phyloP scores from a whole-genome alignment of 2,329 filamentous ascomycete genomes.

The Boeremia exigua region DNA sequence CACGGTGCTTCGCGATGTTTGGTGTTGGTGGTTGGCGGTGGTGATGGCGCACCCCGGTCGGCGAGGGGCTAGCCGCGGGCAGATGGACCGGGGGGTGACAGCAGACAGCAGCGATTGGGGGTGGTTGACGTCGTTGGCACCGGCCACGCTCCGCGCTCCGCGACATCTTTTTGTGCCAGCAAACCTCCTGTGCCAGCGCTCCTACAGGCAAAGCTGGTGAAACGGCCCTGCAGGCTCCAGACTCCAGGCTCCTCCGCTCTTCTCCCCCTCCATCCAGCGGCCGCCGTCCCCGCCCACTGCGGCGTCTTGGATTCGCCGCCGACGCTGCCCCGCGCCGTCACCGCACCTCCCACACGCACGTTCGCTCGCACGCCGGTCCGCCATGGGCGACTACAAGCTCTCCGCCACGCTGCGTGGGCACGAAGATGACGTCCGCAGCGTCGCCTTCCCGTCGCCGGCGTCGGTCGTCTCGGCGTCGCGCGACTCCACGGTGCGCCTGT shows the following conservation, averaged over 20 bases:
- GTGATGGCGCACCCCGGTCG: not conserved
- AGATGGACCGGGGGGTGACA: constrained; percentile 7
- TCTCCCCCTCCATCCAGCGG: constrained; percentile 14
- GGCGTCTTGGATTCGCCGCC: too few relatives aligned
- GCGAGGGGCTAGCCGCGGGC: constrained; percentile 7
- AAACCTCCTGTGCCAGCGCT: constrained; percentile 4
- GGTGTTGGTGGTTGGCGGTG: constrained; percentile 3
- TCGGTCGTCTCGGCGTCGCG: constrained; percentile 84
- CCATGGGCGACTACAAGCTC: constrained; percentile 87
- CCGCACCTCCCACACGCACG: constrained; percentile 18
- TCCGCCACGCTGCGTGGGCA: constrained; percentile 89
- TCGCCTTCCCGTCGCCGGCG: constrained; percentile 76
- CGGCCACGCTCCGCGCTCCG: constrained; percentile 6
- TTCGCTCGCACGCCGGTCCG: not conserved
- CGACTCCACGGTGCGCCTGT: constrained; percentile 87
- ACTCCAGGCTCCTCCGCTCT: constrained; percentile 1
- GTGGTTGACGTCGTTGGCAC: constrained; percentile 11
- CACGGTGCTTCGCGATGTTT: constrained; percentile 9
- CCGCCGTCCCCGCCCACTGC: too few relatives aligned
- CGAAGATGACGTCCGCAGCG: constrained; percentile 91
- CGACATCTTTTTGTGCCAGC: constrained; percentile 4
- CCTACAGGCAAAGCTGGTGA: constrained; percentile 6
- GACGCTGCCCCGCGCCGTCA: constrained; percentile 33
- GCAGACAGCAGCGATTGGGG: too few relatives aligned
- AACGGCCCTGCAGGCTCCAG: constrained; percentile 10